Evolutionary conservation across 441 rosid genomes (phyloP).

Genomic region (Brassica balearica): DNA sequence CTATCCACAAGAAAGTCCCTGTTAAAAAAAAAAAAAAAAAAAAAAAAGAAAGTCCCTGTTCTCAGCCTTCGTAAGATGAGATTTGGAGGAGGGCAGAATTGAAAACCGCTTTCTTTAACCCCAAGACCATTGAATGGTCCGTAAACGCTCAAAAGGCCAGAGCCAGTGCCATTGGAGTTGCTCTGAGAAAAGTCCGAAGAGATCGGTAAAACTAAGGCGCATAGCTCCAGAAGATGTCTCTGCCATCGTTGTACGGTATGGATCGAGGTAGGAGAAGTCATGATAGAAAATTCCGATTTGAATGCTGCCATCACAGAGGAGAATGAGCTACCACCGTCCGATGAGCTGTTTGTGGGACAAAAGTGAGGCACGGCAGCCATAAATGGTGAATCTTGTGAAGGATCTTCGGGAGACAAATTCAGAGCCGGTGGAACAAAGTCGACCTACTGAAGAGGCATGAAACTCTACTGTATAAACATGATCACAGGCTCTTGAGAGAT

Average conservation of each 20-base stretch:
- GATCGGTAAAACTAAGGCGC: neutral
- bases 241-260: neutral
- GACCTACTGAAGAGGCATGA: neutral
- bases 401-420: neutral
- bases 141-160: neutral
- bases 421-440: neutral
- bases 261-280: too few relatives aligned
- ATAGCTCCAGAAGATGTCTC: too few relatives aligned
- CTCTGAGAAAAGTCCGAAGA: neutral
- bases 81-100: neutral
- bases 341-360: neutral
- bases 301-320: too few relatives aligned
- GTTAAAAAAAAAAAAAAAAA: constrained; percentile 34
- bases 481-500: too few relatives aligned
- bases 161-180: neutral
- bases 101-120: neutral
- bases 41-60: constrained; percentile 73
- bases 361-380: neutral
- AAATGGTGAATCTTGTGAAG: neutral
- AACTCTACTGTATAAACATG: neutral
- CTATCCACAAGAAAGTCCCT: constrained; percentile 83
- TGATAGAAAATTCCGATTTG: too few relatives aligned
- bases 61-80: constrained; percentile 34
- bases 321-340: neutral
- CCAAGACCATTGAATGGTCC: neutral